phyloP scores from a whole-genome alignment of 495 filamentous ascomycete genomes.

The Neurospora sp. region DNA sequence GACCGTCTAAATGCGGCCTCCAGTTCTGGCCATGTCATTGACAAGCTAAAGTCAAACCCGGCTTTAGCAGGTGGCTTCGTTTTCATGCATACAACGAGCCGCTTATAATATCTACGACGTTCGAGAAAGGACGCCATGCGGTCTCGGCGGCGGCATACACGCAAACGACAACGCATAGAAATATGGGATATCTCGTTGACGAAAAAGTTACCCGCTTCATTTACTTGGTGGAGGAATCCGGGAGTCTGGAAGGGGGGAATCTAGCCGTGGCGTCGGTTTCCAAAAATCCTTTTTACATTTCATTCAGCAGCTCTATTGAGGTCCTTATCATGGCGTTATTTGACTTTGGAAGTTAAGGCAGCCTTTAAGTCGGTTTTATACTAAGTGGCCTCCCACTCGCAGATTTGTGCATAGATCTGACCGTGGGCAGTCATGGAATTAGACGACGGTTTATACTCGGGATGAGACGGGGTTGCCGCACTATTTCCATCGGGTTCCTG shows the following conservation, averaged over 20 bases:
- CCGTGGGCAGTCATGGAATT: neutral
- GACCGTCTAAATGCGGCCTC: conserved; percentile 46
- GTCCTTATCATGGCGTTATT: conserved; percentile 1
- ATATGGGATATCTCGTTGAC: neutral
- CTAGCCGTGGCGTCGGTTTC: neutral
- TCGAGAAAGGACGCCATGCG: neutral
- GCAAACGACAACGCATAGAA: neutral
- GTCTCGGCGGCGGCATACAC: neutral
- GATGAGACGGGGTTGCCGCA: neutral
- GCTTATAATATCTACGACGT: neutral
- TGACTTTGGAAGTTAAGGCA: neutral
- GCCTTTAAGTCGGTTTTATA: neutral
- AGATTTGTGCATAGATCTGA: neutral
- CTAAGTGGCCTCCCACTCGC: neutral
- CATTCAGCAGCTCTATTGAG: neutral
- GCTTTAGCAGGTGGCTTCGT: neutral
- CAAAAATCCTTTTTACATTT: neutral
- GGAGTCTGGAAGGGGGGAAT: neutral
- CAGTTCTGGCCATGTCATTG: neutral
- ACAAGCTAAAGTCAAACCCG: neutral
- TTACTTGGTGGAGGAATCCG: neutral
- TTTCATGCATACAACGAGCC: neutral
- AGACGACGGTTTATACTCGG: neutral
- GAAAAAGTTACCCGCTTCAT: neutral
- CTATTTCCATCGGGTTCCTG: neutral